Evolutionary conservation across 192 early-diverging fungal species (phyloP), one percentile per base, ranked within the genome.

Genomic region (Linnemannia zychae): DNA sequence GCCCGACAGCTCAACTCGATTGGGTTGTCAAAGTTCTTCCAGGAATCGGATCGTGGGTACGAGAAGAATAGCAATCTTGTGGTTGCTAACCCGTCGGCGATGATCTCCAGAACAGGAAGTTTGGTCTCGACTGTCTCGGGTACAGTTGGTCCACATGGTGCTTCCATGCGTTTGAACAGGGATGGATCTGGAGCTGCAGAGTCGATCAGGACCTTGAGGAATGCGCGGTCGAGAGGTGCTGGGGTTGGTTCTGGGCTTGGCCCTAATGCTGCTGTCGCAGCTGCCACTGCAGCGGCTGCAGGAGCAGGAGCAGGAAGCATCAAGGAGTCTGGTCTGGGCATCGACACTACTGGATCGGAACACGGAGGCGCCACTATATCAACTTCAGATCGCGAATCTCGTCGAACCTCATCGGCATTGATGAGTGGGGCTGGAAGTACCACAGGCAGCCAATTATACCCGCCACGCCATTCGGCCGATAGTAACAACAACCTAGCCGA

Each of bases 61-160:
- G 83, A 85, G 50, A 65, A 36, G 63, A 79, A 79, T 70, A 74
- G 78, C 31, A 79, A 67, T 31, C 57, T 85, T 63, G 79, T 85
- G 79, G 83, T 85, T 9, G 83, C 83, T 20, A 85, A 85, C 67
- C 83, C 83, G 0, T 75, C 77, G 28, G 83, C 83, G 36, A 78
- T 85, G 77, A 79, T 75, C 18, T 85, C 83, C 0, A 79, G 83
- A 49, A 79, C 73, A 13, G 83, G 83, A 53, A 85, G 83, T 60
- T 60, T 85, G 24, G 66, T 78, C 16, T 85, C 83, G 20, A 79
- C 83, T 4, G 38, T 78, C 16, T 84, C 83, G 11, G 83, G 57
- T 3, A 72, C 80, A 0, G 52, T 75, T 53, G 49, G 53, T 1
- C 69, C 77, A 5, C 13, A 60, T 34, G 3, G 53, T n/a, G 34